Base-by-base conservation (phyloP, 805 yeast species). In the Ogataea thermomethanolica region DNA sequence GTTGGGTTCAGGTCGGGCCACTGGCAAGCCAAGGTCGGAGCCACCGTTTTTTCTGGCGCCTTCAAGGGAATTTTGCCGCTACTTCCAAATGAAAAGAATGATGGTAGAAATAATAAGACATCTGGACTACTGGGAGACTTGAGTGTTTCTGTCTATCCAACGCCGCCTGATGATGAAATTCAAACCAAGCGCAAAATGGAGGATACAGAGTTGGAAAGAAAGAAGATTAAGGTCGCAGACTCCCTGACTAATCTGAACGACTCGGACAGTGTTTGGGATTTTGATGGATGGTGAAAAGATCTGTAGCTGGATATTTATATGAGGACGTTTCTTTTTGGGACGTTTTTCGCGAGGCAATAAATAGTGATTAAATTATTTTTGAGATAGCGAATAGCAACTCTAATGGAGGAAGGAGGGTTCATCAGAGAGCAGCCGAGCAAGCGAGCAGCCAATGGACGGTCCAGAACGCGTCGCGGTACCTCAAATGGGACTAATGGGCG, bases 11-110 rank as follows among this genome's bases (percentile, higher is more conserved):
- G 32, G 35, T 25, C 41, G 13, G 41, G 46, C 5, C 40, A 37
- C 23, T 48, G 50, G 51, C 27, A 37, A 22, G 67, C 76, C 31
- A 71, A 68, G 27, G 62, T 74, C n/a, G 68, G 66, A 33, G 71
- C 79, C 1, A 56, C 56, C 12, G 70, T 73, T 10, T 62, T 76
- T 13, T 45, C 65, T 1, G 64, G 74, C 6, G 70, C 77, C 0
- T 74, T 76, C 53, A 62, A 63, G 41, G 78, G 67, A 35, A 68
- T 72, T 15, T 66, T 65, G 15, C 42, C 54, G 14, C 31, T 42
- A 43, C 41, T 58, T 12, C 61, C 61, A 8, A 48, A 48, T 8
- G 44, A 48, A 31, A 42, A 35, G 38, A 31, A 37, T 27, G 47
- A 39, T 33, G 34, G 32, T 26, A 9, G 25, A 22, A 42, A 37